Conservation (phyloP, 345 rosid genomes). For the Leavenworthia alabamica region DNA sequence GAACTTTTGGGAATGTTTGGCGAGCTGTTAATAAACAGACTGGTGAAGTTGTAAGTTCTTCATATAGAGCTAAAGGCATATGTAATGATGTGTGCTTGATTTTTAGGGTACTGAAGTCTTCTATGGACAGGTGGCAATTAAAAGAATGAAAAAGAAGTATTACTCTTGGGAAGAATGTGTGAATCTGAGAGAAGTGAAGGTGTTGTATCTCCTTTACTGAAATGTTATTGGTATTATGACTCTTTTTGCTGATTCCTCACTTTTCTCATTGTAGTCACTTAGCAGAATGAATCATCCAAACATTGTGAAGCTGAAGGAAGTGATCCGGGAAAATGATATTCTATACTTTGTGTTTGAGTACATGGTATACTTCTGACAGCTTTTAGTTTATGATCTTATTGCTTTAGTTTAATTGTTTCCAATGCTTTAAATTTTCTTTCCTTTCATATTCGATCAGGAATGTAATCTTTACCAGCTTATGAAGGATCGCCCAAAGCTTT, state of each 20-base stretch:
- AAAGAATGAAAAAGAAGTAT: constrained; percentile 95
- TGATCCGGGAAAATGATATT: constrained; percentile 80
- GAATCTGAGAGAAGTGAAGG: constrained; percentile 95
- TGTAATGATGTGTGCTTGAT: neutral
- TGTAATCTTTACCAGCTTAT: constrained; percentile 89
- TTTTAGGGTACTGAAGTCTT: constrained; percentile 4
- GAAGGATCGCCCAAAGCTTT: constrained; percentile 65
- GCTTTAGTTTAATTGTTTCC: neutral
- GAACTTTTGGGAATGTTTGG: constrained; percentile 95
- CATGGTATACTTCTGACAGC: constrained; percentile 50
- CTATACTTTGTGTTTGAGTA: constrained; percentile 87
- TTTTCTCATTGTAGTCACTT: constrained; percentile 49
- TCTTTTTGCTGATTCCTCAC: neutral
- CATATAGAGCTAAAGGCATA: neutral
- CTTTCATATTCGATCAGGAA: constrained; percentile 43
- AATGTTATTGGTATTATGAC: neutral
- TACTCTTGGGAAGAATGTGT: constrained; percentile 92
- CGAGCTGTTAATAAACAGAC: constrained; percentile 70
- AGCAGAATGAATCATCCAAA: constrained; percentile 86
- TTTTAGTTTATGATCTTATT: constrained; percentile 16
- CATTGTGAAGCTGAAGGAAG: constrained; percentile 96
- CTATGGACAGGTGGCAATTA: constrained; percentile 73
- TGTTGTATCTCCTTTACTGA: constrained; percentile 24
- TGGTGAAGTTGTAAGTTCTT: constrained; percentile 76
- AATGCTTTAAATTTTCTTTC: neutral